Base-by-base conservation (phyloP, 108 stramenopile species). In the Cylindrotheca fusiformis region DNA sequence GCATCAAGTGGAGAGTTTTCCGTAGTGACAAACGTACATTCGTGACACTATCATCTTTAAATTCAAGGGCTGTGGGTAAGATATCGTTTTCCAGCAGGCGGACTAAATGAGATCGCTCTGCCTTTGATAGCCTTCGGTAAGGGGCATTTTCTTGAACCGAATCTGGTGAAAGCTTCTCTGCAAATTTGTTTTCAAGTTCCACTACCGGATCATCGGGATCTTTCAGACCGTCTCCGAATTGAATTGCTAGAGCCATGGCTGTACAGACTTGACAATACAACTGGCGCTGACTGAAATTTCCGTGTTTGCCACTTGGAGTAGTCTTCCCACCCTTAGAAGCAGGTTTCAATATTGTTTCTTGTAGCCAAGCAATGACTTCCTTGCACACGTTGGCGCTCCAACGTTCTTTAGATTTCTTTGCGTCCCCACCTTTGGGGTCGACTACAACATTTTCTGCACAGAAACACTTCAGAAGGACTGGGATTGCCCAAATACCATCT, bases 401-500 rank as follows among this genome's bases (percentile, higher is more conserved):
- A 5, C 48, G 2, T 30, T 67, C 63, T 21, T 63, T 52, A 5
- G 65, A 66, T 41, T 68, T 71, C 12, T 24, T 29, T 23, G 46
- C 61, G 22, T 75, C 55, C 46, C 69, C 76, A 49, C 57, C 81
- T 2, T 64, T 58, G 14, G 48, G 52, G 4, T 65, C 69, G 29
- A 68, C 77, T 29, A 58, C 62, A 23, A 65, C 48, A 23, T 73
- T 77, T 29, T 79, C 70, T 3, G 68, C 58, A n/a, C 55, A 56
- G 68, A 78, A 87, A 23, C 69, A 56, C 47, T 78, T 67, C 21
- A 91, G 54, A 24, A 91, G 56, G 19, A 91, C 69, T 6, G 86
- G 82, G 28, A 91, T 81, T 2, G 79, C 78, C 90, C 90, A 91
- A 8, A 83, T 76, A 28, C 81, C 85, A 77, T 92, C 81, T 63